These are phyloP conservation scores for Neurospora sp. DNA, from an alignment of 495 filamentous ascomycete species.

Conservation along the genomic window DNA sequence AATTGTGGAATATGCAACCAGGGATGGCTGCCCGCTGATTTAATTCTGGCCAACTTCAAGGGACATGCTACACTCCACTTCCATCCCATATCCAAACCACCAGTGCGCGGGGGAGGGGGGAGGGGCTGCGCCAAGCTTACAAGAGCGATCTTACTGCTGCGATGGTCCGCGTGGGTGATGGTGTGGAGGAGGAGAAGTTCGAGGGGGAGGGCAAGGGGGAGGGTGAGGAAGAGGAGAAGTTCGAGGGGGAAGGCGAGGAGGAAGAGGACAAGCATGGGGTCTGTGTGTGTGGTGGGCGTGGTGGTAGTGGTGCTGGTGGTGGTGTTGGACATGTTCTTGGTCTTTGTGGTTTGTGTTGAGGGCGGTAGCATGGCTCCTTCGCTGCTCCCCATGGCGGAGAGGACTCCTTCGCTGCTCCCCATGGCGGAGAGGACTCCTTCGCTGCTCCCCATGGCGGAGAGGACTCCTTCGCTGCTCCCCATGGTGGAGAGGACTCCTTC, in stretches of 20 bases:
- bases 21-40: no score
- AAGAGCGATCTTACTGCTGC: no score
- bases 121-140: no score
- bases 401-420: neutral
- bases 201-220: neutral
- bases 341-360: neutral
- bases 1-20: neutral
- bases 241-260: neutral
- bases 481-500: neutral
- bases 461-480: neutral
- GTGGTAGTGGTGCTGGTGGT: neutral
- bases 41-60: no score
- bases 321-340: neutral
- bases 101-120: no score
- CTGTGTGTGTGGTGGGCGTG: neutral
- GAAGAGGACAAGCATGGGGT: neutral
- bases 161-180: no score
- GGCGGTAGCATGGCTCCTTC: neutral
- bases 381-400: neutral
- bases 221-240: neutral
- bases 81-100: no score
- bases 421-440: neutral
- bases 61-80: no score
- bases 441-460: neutral
- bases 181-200: neutral